Conservation (phyloP, 1,284 basidiomycete species). For the Sanghuangporus baumii region DNA sequence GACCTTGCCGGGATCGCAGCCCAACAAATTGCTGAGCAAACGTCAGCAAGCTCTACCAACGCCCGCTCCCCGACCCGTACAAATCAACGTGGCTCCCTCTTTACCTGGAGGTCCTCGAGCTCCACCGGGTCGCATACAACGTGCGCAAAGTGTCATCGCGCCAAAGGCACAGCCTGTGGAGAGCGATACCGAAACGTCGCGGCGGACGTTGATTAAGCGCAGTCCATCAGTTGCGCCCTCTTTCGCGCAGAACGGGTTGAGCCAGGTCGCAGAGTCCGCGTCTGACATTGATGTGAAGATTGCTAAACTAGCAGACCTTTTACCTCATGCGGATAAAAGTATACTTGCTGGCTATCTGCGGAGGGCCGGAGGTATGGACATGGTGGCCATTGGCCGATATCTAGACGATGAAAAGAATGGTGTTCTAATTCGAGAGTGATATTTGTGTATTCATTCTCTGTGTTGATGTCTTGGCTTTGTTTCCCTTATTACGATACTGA, state of each 20-base stretch:
- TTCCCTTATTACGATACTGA: background rate
- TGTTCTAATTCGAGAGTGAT: conserved; percentile 20
- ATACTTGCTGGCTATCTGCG: conserved; percentile 70
- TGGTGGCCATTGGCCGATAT: conserved; percentile 81
- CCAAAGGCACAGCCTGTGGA: conserved; percentile 32
- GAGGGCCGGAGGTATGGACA: conserved; percentile 66
- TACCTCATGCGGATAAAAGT: conserved; percentile 70
- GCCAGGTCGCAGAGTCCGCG: conserved; percentile 24
- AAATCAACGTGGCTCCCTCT: conserved; percentile 40
- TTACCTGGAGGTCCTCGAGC: conserved; percentile 75
- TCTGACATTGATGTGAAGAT: conserved; percentile 60
- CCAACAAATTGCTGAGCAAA: conserved; percentile 37
- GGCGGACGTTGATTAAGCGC: conserved; percentile 7
- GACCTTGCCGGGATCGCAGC: conserved; percentile 22
- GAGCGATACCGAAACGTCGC: conserved; percentile 7
- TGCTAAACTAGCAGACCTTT: conserved; percentile 63
- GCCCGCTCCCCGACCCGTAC: conserved; percentile 30
- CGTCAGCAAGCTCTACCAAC: conserved; percentile 30
- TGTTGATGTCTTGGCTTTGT: background rate
- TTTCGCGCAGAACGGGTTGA: background rate
- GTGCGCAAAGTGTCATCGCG: conserved; percentile 58
- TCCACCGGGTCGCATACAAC: conserved; percentile 52
- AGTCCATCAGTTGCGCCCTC: conserved; percentile 15
- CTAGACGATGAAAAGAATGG: conserved; percentile 84
- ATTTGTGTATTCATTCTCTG: background rate